phyloP scores from a whole-genome alignment of 1,284 basidiomycete species.

The Abortiporus biennis region DNA sequence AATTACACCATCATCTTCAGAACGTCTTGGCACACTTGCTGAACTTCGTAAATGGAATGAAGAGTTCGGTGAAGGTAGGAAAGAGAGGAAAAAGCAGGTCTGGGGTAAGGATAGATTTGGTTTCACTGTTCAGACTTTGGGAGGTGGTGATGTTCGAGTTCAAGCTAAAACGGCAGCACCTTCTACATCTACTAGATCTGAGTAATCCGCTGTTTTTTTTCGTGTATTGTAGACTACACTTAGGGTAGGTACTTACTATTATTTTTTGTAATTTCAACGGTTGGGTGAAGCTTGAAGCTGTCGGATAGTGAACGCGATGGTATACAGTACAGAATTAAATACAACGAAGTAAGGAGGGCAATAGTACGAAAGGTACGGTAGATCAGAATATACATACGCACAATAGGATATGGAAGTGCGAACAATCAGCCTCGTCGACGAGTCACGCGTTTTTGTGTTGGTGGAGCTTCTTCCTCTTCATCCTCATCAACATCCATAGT shows the following conservation, averaged over 20 bases:
- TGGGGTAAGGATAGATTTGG: conserved; percentile 76
- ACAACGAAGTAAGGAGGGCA: no score
- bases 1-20: conserved; percentile 82
- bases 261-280: no score
- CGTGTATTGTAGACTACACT: no score
- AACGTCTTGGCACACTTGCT: conserved; percentile 70
- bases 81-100: conserved; percentile 53
- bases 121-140: conserved; percentile 34
- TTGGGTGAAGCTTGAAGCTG: no score
- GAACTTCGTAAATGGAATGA: conserved; percentile 90
- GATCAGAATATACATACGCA: conserved; percentile 1
- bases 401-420: no score
- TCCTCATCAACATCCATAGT: conserved; percentile 28
- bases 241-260: no score
- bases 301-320: no score
- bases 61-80: conserved; percentile 81
- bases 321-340: no score
- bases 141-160: conserved; percentile 24
- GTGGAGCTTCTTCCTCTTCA: conserved; percentile 25
- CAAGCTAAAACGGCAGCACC: conserved; percentile 5
- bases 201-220: no score
- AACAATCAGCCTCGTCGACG: no score
- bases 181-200: conserved; percentile 8
- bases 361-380: conserved; percentile 3
- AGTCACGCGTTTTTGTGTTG: conserved; percentile 12